These are phyloP conservation scores for Punctularia strigosozonata DNA, from an alignment of 768 basidiomycete genomes.

Conservation along the genomic window DNA sequence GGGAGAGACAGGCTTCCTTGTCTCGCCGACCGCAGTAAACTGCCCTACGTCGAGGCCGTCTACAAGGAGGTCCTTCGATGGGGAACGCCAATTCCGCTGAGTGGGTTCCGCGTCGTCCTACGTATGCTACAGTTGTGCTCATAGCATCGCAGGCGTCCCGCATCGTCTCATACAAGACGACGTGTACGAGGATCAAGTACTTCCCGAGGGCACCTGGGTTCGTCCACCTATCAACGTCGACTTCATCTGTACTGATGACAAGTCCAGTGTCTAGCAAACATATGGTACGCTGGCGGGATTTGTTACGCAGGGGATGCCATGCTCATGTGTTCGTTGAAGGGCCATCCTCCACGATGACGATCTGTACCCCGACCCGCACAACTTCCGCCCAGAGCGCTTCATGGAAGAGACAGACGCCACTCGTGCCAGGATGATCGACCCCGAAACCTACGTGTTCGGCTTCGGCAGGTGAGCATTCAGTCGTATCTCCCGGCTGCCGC, in stretches of 20 bases:
- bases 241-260: no score
- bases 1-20: conserved; percentile 26
- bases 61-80: conserved; percentile 38
- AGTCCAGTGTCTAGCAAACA: no score
- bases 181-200: conserved; percentile 22
- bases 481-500: no score
- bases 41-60: conserved; percentile 38
- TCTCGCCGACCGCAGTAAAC: conserved; percentile 26
- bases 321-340: no score
- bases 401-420: conserved; percentile 18
- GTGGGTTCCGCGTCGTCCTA: no score
- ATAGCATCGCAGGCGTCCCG: conserved; percentile 22
- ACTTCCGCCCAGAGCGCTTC: conserved; percentile 45
- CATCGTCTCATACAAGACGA: conserved; percentile 25
- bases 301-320: no score
- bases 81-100: conserved; percentile 33
- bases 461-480: conserved; percentile 38
- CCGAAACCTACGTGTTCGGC: conserved; percentile 33
- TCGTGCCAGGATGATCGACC: conserved; percentile 25
- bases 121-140: no score
- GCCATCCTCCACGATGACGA: conserved; percentile 21
- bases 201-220: conserved; percentile 26
- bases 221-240: no score
- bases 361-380: conserved; percentile 36
- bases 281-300: no score